phyloP scores from a whole-genome alignment of 495 filamentous ascomycete genomes.

The Neurospora sublineolata region DNA sequence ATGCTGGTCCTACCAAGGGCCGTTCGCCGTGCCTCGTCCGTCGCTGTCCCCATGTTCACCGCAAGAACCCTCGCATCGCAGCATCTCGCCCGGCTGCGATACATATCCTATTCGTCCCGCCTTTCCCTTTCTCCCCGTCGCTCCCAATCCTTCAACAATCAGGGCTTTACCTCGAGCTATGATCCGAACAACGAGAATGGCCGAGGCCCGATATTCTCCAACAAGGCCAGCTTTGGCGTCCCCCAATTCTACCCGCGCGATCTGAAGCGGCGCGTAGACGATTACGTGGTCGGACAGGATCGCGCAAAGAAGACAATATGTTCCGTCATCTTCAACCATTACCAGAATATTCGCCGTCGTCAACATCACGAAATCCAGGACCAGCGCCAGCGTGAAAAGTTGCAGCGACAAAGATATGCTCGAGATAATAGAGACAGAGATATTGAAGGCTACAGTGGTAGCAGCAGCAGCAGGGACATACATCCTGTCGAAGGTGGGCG shows the following conservation, averaged over 20 bases:
- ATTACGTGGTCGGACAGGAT: conserved; percentile 93
- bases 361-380: conserved; percentile 69
- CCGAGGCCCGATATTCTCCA: conserved; percentile 38
- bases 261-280: conserved; percentile 84
- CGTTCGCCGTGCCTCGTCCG: not conserved
- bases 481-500: conserved; percentile 41
- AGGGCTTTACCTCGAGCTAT: conserved; percentile 60
- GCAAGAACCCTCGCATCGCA: conserved; percentile 9
- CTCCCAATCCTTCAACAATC: conserved; percentile 27
- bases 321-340: conserved; percentile 94
- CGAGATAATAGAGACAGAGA: conserved; percentile 31
- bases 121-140: conserved; percentile 21
- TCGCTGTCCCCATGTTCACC: conserved; percentile 4
- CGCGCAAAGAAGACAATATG: conserved; percentile 92
- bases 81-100: conserved; percentile 6
- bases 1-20: conserved; percentile 24
- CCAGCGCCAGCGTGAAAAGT: conserved; percentile 45
- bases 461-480: conserved; percentile 15
- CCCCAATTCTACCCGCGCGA: conserved; percentile 66
- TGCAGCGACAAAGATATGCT: conserved; percentile 33
- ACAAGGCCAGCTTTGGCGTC: conserved; percentile 42
- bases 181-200: conserved; percentile 48
- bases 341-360: conserved; percentile 73
- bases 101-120: conserved; percentile 20
- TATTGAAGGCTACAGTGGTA: conserved; percentile 16